Evolutionary conservation across 352 stramenopile species (phyloP), one percentile per base, ranked within the genome.

Genomic region (Globisporangium sylvaticum): DNA sequence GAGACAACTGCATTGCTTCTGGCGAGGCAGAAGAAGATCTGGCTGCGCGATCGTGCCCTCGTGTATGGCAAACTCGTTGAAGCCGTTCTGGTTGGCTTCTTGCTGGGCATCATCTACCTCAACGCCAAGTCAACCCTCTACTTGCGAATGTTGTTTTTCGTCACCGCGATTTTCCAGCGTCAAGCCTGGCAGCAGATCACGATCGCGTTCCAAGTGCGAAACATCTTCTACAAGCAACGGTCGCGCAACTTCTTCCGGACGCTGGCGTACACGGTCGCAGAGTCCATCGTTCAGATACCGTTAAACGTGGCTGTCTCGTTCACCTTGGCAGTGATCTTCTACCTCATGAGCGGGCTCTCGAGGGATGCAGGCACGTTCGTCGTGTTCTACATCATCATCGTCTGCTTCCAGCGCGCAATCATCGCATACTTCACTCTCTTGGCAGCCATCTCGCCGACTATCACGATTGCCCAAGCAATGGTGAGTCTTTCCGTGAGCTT

Each of bases 181-280:
- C 83, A 98, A 34, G 75, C 77, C 5, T 87, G 79, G 77, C 79
- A 89, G 69, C 82, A 87, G 63, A 76, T 89, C 52, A 83, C 82
- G 24, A 88, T 90, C 31, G 68, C 73, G n/a, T 87, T 87, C 59
- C 76, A 84, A 79, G 25, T 95, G 37, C 84, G 90, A 15, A 77
- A 77, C 8, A 87, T 96, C 0, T 97, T 93, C 71, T 96, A 96
- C 79, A 96, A 95, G 69, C 90, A 96, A 37, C 78, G 81, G 0
- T 77, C 90, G 42, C 78, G 81, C 25, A 97, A 97, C 77, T 98
- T 97, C 65, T 97, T 95, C 68, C 82, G 87, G 3, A 90, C 90
- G 12, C 77, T 74, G 9, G 88, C 87, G 27, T 97, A 97, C 62
- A 71, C 88, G 9, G 83, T 97, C 58, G 90, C 81, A 9, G 57